Base-by-base conservation (phyloP, 306 rosid species). In the Sicyos baderoa region DNA sequence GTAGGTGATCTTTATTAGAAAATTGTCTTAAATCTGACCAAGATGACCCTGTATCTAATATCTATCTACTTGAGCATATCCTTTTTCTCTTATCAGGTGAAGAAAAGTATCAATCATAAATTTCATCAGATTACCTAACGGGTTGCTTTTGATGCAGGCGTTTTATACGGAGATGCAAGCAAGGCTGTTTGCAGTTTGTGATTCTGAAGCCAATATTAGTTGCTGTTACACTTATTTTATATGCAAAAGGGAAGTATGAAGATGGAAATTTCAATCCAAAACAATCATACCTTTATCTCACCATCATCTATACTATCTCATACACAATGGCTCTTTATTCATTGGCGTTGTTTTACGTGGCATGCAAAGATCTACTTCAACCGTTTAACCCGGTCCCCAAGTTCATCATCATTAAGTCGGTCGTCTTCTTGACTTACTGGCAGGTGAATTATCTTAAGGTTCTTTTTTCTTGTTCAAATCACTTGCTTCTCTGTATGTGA, bases 351-450 rank as follows among this genome's bases (percentile, higher is more conserved):
- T 92, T 92, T 81, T 92, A 92, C 64, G 75, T 92, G 82, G 98
- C 98, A 58, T 92, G 98, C 88, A 89, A 82, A 85, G 96, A 87
- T 84, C 88, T 92, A 56, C 98, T 92, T 72, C 98, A 87, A 83
- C 98, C 98, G 58, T 92, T 92, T 79, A 92, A 92, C 79, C 98
- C 96, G 49, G 96, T 92, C 44, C 98, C 98, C 9, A 92, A 92
- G 87, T 92, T 92, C 65, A 79, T 92, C 68, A 86, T 92, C 50
- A 92, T 92, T 71, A 92, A 92, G 74, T 92, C 98, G 35, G 98
- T 92, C 10, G 98, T 92, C 58, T 92, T 92, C 87, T 85, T 89
- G 90, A 92, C 98, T 74, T 92, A 92, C 83, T 92, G 98, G 98
- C 98, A 92, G 98, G 98, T 89, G 76, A 69, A 4, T 32, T 51